A percentile compares a stretch with the other conserved stretches of the same genome.
phyloP scores from a whole-genome alignment of 2,329 filamentous ascomycete species.

The Verticillium nonalfalfae region DNA sequence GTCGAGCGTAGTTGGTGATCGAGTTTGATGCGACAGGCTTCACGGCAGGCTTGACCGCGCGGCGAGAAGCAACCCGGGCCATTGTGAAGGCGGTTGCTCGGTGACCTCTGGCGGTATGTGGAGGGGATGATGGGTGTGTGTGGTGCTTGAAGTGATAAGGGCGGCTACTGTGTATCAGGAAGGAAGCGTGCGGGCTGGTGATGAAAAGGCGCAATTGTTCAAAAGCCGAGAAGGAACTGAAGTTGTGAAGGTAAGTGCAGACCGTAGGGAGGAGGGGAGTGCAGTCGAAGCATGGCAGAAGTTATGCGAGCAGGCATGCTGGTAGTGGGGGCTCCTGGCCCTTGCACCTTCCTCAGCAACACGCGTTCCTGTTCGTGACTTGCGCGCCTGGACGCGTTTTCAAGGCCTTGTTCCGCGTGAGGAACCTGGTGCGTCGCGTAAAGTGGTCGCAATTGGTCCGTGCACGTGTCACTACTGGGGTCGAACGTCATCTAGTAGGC shows the following conservation, averaged over 20 bases:
- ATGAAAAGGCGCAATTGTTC: background rate
- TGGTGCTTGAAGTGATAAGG: background rate
- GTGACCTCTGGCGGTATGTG: background rate
- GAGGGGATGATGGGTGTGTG: background rate
- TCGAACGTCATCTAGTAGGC: background rate
- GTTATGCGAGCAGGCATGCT: background rate
- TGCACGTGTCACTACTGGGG: background rate
- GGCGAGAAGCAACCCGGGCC: slow-evolving; percentile 10
- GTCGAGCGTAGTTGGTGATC: slow-evolving; percentile 11
- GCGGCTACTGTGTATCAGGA: background rate
- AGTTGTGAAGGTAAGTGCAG: background rate
- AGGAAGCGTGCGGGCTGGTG: background rate
- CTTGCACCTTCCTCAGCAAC: background rate
- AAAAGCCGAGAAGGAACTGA: background rate
- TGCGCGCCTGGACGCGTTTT: background rate
- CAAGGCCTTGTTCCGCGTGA: background rate
- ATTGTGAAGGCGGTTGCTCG: slow-evolving; percentile 4
- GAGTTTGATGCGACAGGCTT: slow-evolving; percentile 1
- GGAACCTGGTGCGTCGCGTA: background rate
- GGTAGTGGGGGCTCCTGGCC: background rate
- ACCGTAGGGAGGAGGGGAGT: background rate
- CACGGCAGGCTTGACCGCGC: slow-evolving; percentile 9
- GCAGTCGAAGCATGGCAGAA: background rate
- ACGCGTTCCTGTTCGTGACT: background rate
- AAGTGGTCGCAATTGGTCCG: background rate